These are phyloP conservation scores for Colletotrichum zoysiae DNA, from an alignment of 2,329 filamentous ascomycete genomes.

Conservation along the genomic window DNA sequence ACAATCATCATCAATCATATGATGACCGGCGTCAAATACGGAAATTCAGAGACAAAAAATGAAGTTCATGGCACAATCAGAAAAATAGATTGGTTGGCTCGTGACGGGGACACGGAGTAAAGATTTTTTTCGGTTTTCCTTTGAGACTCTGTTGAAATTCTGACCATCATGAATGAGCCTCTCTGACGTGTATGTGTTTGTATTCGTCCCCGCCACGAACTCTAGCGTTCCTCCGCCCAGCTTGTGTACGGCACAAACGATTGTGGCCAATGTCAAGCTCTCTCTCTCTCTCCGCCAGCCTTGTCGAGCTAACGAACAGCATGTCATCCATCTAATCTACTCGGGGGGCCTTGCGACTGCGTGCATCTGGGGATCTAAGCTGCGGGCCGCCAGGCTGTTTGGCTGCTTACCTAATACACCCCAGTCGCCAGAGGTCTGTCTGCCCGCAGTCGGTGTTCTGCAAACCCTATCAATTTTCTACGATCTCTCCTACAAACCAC, in stretches of 20 bases:
- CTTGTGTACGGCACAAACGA: background rate
- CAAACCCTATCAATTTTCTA: constrained; percentile 61
- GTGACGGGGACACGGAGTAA: constrained; percentile 42
- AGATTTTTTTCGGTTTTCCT: constrained; percentile 36
- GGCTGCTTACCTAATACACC: constrained; percentile 56
- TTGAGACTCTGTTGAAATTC: constrained; percentile 34
- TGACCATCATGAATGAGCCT: constrained; percentile 18
- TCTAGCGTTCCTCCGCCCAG: background rate
- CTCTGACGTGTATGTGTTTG: constrained; percentile 4
- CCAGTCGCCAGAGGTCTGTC: constrained; percentile 53
- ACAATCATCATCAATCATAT: constrained; percentile 63
- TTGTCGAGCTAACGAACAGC: constrained; percentile 1
- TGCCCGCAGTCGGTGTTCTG: constrained; percentile 41
- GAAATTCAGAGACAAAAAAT: constrained; percentile 66
- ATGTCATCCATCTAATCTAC: constrained; percentile 2
- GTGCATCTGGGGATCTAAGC: constrained; percentile 23
- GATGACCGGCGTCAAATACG: constrained; percentile 76
- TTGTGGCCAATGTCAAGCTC: constrained; percentile 3
- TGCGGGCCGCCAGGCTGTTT: background rate
- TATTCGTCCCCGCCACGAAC: background rate
- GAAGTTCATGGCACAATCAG: constrained; percentile 49
- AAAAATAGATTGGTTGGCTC: constrained; percentile 42
- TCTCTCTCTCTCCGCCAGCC: constrained; percentile 6
- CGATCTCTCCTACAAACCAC: constrained; percentile 47
- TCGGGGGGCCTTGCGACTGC: background rate